Evolutionary conservation across 1,139 yeast species (phyloP), one percentile per base, ranked within the genome.

Genomic region (Suhomyces yuchorum): DNA sequence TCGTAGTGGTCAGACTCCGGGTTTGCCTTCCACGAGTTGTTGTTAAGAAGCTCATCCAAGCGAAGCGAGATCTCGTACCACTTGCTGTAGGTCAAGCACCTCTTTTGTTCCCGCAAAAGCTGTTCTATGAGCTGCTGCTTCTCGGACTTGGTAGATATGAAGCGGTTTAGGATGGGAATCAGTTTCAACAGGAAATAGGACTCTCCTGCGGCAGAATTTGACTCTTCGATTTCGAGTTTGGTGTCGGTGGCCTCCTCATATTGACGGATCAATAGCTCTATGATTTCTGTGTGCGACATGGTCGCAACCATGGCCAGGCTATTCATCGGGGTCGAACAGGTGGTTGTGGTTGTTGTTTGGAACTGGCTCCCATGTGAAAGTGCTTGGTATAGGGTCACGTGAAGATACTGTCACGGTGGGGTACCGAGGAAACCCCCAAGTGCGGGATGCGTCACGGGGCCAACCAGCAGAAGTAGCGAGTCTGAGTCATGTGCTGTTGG

Each of bases 1-100:
- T 93, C 97, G 60, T 91, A 93, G 39, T 86, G 65, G 17, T 78
- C 75, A 2, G 91, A 81, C 50, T 79, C 81, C 3, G 77, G 77
- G 44, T 77, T 73, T 12, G 71, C 61, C 59, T 89, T 90, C 98
- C 98, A 93, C 8, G 67, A 62, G 47, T 85, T 82, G 51, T 83
- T 79, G 8, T 84, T 83, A 46, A 83, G 73, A 12, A 87, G 60
- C 42, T 73, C 74, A 61, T 93, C 99, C 23, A 92, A 70, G 51
- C 80, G 65, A 22, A 75, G 62, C 8, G 95, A 84, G 0, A 82
- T 77, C 0, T 75, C 78, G 37, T 78, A 71, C 97, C 97, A 93
- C 43, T 82, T 81, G 9, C 72, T 68, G 61, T 88, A 92, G 1
- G 87, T 80, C 4, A 79, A 74, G 1, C 91, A 86, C 6, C 80